Base-by-base conservation (phyloP, 345 rosid species). In the Excoecaria cochinchinensis region DNA sequence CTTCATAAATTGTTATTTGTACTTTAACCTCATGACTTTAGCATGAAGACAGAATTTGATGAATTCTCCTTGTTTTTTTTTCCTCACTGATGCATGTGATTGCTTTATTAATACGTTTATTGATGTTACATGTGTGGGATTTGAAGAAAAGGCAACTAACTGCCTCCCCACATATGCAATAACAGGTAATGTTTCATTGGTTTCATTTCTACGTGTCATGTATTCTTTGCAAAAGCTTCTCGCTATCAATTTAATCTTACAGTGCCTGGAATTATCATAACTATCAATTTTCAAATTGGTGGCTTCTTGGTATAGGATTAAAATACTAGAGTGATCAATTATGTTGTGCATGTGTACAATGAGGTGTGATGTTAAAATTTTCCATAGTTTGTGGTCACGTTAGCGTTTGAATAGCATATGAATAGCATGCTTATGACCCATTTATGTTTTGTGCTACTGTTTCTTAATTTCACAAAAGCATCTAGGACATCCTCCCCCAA, bases 381-480 rank as follows among this genome's bases (percentile, higher is more conserved):
- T 15, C 47, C 67, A 15, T 46, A 72, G 16, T 72, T 47, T 61
- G 19, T 60, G 14, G 59, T 52, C 36, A 6, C 39, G 48, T 5
- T 24, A 8, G 11, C 19, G 3, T 59, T 21, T 59, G 3, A 22
- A 53, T 10, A 59, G 61, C 17, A n/a, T 22, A 8, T 21, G 44
- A 38, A 19, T 74, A 17, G 12, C 4, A 2, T 71, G 53, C 10
- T 62, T 73, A 44, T 12, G 50, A 62, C 36, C 38, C 64, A 40
- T 38, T 73, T 63, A 73, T 48, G 22, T 52, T 24, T 66, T n/a
- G 3, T 74, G 10, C 64, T 40, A n/a, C 22, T 68, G 16, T 48
- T 73, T 67, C 64, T 87, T 59, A 73, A 75, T 72, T 82, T 75
- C 62, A 36, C 82, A 79, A 79, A 80, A 71, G 76, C 73, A 57